Conservation (phyloP, 805 yeast genomes). For the Suhomyces sp. region DNA sequence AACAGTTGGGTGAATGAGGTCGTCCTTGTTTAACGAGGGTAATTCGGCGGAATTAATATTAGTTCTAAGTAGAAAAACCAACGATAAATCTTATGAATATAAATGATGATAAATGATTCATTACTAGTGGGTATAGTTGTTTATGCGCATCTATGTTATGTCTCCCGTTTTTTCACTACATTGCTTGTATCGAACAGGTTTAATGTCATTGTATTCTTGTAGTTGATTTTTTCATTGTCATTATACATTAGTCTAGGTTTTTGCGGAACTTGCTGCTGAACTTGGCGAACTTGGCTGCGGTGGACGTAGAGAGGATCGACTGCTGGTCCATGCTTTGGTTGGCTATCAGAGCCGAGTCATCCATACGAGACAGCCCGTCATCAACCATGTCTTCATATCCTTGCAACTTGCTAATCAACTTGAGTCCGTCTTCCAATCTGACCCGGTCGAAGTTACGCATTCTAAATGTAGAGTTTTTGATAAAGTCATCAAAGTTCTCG, state of each 20-base stretch:
- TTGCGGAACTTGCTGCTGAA: conserved; percentile 15
- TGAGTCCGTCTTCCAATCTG: conserved; percentile 66
- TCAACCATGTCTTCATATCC: conserved; percentile 15
- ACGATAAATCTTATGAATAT: no score
- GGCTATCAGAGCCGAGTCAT: background rate
- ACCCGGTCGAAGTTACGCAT: conserved; percentile 66
- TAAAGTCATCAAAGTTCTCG: conserved; percentile 63
- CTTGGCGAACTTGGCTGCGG: conserved; percentile 16
- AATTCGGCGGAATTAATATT: no score
- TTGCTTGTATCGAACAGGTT: no score
- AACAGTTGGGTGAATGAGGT: no score
- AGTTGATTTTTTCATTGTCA: background rate
- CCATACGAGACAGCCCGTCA: background rate
- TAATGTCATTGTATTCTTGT: no score
- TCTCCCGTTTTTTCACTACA: no score
- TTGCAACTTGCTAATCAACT: conserved; percentile 53
- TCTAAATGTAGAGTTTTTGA: conserved; percentile 43
- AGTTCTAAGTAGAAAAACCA: no score
- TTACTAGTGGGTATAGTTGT: no score
- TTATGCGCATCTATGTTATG: no score
- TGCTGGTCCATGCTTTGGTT: conserved; percentile 16
- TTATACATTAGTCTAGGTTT: conserved; percentile 7
- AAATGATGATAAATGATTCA: no score
- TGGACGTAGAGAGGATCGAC: conserved; percentile 20
- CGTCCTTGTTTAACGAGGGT: no score